These are phyloP conservation scores for Eucalyptus erythrocorys DNA, from an alignment of 345 rosid species.

Conservation along the genomic window DNA sequence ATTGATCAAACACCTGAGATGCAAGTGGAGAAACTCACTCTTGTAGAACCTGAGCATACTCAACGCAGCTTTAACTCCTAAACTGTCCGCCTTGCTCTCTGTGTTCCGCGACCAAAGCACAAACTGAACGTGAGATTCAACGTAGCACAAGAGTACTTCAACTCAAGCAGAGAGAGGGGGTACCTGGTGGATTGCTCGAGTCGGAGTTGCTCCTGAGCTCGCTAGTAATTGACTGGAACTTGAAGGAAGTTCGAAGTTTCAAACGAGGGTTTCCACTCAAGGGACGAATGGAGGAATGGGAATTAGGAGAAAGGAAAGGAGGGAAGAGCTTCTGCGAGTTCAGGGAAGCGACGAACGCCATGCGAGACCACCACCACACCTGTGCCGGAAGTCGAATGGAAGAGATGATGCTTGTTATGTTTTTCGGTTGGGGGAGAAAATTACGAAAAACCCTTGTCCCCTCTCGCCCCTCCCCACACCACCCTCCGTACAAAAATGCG, in stretches of 20 bases:
- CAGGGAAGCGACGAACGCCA: constrained; percentile 36
- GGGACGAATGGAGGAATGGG: background rate
- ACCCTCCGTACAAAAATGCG: background rate
- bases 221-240: background rate
- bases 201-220: constrained; percentile 11
- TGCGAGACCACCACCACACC: background rate
- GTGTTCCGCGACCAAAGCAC: background rate
- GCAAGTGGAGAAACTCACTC: constrained; percentile 16
- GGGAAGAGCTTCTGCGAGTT: constrained; percentile 4
- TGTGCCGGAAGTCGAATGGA: background rate
- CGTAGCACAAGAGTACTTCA: background rate
- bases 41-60: constrained; percentile 72
- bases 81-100: constrained; percentile 30
- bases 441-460: background rate
- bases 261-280: background rate
- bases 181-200: constrained; percentile 27
- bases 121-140: background rate
- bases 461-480: background rate
- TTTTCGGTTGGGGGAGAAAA: too few species aligned
- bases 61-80: constrained; percentile 77
- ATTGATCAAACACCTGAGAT: background rate
- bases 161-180: background rate
- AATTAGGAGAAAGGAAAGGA: background rate
- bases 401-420: background rate
- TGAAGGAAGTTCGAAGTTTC: background rate